Conservation (phyloP, 768 basidiomycete species). For the Hypholoma fasciculare region DNA sequence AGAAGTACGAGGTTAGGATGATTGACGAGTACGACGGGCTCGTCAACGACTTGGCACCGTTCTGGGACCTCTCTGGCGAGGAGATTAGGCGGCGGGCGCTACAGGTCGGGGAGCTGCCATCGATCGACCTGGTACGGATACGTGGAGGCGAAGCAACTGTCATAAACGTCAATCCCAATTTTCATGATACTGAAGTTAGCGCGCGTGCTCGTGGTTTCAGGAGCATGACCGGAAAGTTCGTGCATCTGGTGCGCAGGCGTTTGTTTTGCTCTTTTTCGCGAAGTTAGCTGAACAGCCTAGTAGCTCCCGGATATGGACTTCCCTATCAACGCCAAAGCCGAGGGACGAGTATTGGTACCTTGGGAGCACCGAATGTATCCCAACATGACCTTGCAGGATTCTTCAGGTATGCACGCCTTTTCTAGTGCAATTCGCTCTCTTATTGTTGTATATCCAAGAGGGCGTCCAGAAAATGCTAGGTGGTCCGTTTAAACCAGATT, state of each 20-base stretch:
- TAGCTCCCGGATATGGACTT: constrained; percentile 95
- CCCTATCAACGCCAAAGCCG: constrained; percentile 90
- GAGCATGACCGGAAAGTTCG: constrained; percentile 73
- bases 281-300: constrained; percentile 1
- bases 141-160: constrained; percentile 59
- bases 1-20: constrained; percentile 71
- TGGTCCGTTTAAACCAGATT: constrained; percentile 75
- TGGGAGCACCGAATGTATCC: constrained; percentile 83
- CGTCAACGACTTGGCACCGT: constrained; percentile 80
- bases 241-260: constrained; percentile 47
- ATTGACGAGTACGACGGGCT: constrained; percentile 89
- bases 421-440: constrained; percentile 12
- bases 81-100: constrained; percentile 67
- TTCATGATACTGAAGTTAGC: constrained; percentile 67
- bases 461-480: constrained; percentile 60
- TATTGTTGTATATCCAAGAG: constrained; percentile 20
- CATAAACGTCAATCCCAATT: constrained; percentile 58
- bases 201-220: constrained; percentile 79
- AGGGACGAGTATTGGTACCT: constrained; percentile 89
- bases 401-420: constrained; percentile 31
- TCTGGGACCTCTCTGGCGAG: constrained; percentile 71
- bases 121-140: constrained; percentile 86
- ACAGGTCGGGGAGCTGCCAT: constrained; percentile 77
- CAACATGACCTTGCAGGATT: constrained; percentile 61
- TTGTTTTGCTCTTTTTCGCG: not conserved